These are phyloP conservation scores for Fusarium buharicum DNA, from an alignment of 2,329 filamentous ascomycete genomes.

Conservation along the genomic window DNA sequence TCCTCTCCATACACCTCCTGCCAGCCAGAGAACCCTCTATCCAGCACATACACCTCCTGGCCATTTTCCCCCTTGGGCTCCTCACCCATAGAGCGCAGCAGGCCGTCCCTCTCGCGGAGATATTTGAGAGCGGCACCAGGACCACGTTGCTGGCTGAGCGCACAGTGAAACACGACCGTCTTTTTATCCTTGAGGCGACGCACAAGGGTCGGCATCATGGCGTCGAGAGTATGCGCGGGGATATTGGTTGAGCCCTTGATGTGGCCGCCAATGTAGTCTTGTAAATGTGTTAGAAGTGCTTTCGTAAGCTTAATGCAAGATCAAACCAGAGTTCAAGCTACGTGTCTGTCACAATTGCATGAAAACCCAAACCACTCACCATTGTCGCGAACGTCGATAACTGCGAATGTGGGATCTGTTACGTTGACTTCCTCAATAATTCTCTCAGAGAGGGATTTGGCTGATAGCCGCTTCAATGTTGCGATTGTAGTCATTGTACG, in stretches of 20 bases:
- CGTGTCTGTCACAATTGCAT: not conserved
- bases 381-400: conserved; percentile 91
- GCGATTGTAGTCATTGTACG: conserved; percentile 65
- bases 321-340: not conserved
- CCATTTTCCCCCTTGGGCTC: conserved; percentile 63
- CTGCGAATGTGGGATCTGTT: conserved; percentile 65
- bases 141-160: conserved; percentile 88
- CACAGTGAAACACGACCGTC: conserved; percentile 93
- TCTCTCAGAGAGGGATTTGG: conserved; percentile 72
- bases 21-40: conserved; percentile 88
- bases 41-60: conserved; percentile 84
- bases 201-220: conserved; percentile 82
- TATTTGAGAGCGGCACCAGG: conserved; percentile 86
- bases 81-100: conserved; percentile 50
- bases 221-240: conserved; percentile 77
- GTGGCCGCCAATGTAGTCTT: conserved; percentile 91
- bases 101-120: conserved; percentile 72
- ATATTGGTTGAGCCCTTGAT: conserved; percentile 82
- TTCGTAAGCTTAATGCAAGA: not conserved
- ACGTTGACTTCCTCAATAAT: conserved; percentile 63
- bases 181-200: conserved; percentile 80
- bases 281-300: not conserved
- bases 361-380: conserved; percentile 58
- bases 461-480: conserved; percentile 73
- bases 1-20: conserved; percentile 85